phyloP scores from a whole-genome alignment of 306 rosid species.

The Echinosophora koreensis region DNA sequence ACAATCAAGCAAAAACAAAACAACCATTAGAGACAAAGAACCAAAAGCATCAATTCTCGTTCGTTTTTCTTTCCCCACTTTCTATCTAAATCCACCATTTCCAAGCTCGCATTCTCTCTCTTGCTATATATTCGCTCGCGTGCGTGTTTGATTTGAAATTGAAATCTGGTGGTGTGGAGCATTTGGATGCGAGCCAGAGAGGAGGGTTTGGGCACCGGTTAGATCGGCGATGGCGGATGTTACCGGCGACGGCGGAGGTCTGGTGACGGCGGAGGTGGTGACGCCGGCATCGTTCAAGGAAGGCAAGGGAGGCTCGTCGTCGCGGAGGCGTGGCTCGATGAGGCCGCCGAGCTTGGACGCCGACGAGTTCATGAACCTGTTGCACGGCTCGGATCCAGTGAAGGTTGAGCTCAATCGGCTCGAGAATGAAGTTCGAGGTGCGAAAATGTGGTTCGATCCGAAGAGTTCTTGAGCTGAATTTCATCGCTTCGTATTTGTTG shows the following conservation, averaged over 20 bases:
- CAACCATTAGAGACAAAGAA: constrained; percentile 13
- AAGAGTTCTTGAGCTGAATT: constrained; percentile 49
- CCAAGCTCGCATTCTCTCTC: constrained; percentile 35
- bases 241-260: constrained; percentile 18
- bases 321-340: constrained; percentile 65
- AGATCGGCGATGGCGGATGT: constrained; percentile 87
- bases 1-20: constrained; percentile 60
- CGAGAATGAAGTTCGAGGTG: constrained; percentile 97
- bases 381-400: constrained; percentile 99
- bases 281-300: constrained; percentile 72
- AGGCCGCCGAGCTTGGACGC: constrained; percentile 92
- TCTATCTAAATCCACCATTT: constrained; percentile 47
- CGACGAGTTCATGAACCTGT: constrained; percentile 81
- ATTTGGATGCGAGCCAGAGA: constrained; percentile 66
- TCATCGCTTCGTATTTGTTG: constrained; percentile 32
- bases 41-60: constrained; percentile 44
- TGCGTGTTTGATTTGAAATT: constrained; percentile 54
- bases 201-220: constrained; percentile 19
- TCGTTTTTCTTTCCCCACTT: not conserved
- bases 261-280: constrained; percentile 54
- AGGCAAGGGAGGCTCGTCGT: constrained; percentile 69
- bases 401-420: constrained; percentile 96
- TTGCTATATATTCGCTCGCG: not conserved
- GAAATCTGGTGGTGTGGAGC: constrained; percentile 57
- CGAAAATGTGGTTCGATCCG: constrained; percentile 78